Conservation (phyloP, 2,329 filamentous ascomycete species). For the Colletotrichum noveboracense region DNA sequence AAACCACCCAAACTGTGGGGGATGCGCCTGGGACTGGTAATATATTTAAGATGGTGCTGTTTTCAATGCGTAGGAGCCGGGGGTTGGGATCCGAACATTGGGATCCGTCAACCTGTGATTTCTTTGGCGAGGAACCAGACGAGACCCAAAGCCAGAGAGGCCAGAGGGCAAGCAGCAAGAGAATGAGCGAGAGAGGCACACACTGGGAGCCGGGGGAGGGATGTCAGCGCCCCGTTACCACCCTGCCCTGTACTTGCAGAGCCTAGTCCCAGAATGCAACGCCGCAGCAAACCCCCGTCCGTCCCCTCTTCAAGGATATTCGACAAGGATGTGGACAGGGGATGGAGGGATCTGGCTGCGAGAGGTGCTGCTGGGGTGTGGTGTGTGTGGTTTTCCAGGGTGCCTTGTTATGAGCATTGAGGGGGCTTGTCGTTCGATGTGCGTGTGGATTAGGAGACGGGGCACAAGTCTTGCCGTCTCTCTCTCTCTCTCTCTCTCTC, state of each 20-base stretch:
- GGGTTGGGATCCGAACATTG: conserved; percentile 15
- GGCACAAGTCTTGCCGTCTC: background rate
- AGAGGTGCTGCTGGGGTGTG: background rate
- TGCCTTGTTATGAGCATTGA: conserved; percentile 10
- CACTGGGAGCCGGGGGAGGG: background rate
- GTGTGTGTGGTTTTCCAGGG: background rate
- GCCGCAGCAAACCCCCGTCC: conserved; percentile 12
- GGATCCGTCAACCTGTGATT: conserved; percentile 11
- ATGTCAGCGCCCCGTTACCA: conserved; percentile 11
- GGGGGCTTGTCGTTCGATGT: conserved; percentile 4
- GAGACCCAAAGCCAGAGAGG: background rate
- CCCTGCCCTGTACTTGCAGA: conserved; percentile 7
- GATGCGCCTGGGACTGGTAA: conserved; percentile 12
- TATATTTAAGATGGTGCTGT: conserved; percentile 20
- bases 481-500: background rate
- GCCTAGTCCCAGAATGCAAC: conserved; percentile 18
- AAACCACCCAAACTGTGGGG: background rate
- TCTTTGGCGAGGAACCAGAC: background rate
- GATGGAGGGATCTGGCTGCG: conserved; percentile 17
- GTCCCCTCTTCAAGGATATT: conserved; percentile 18
- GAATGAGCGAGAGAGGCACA: background rate
- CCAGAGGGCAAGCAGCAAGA: background rate
- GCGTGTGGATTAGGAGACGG: background rate
- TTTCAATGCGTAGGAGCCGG: conserved; percentile 16
- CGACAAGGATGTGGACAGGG: background rate